Evolutionary conservation across 257 asterid genomes (phyloP).

Genomic region (Scutellaria minor): DNA sequence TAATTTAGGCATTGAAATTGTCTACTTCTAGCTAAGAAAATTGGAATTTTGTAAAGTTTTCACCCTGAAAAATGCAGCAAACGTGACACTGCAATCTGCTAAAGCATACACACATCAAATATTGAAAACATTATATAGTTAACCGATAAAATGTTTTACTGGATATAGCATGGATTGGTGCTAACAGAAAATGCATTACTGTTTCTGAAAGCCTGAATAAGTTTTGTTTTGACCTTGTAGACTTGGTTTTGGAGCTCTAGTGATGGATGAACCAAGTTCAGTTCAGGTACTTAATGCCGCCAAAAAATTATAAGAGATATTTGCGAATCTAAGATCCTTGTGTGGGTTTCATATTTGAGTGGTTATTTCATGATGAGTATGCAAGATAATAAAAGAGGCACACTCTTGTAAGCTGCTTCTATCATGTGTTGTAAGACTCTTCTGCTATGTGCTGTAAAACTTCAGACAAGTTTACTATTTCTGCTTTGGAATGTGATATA

Average conservation of each 20-base stretch:
- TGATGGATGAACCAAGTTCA: constrained; percentile 37
- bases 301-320: constrained; percentile 30
- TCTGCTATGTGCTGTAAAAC: constrained; percentile 38
- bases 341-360: constrained; percentile 41
- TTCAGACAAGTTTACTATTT: constrained; percentile 19
- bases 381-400: constrained; percentile 41
- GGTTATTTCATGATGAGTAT: constrained; percentile 30
- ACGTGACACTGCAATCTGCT: constrained; percentile 11
- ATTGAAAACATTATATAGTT: background rate
- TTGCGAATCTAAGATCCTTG: constrained; percentile 23
- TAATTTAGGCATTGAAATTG: constrained; percentile 10
- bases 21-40: background rate
- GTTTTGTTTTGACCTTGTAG: constrained; percentile 53
- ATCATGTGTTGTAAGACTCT: constrained; percentile 37
- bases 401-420: constrained; percentile 31
- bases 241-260: constrained; percentile 92
- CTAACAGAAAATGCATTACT: constrained; percentile 13
- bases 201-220: constrained; percentile 18
- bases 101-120: constrained; percentile 22
- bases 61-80: constrained; percentile 14
- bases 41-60: background rate
- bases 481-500: constrained; percentile 25
- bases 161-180: background rate
- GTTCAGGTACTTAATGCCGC: constrained; percentile 15
- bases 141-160: constrained; percentile 5